Conservation (phyloP, 768 basidiomycete species). For the Boletus rubropictus region DNA sequence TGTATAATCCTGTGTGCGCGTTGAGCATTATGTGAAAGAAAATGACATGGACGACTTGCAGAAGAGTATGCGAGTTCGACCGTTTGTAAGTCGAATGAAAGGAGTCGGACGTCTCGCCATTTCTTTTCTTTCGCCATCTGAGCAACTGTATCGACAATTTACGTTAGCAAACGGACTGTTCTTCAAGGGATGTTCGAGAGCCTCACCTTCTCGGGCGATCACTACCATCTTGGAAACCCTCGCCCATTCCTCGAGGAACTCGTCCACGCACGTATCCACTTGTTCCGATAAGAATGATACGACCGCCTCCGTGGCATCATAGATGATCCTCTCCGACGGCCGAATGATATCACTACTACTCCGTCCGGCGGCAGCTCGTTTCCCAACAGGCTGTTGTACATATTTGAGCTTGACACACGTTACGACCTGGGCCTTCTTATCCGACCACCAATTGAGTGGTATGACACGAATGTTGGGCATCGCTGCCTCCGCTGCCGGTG, state of each 20-base stretch:
- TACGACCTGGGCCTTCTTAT: slow-evolving; percentile 72
- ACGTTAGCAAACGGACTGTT: not conserved
- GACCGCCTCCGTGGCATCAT: slow-evolving; percentile 82
- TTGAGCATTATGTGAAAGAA: not conserved
- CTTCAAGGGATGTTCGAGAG: not conserved
- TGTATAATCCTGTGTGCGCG: slow-evolving; percentile 53
- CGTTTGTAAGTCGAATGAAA: slow-evolving; percentile 88
- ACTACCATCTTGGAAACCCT: slow-evolving; percentile 91
- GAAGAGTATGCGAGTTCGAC: slow-evolving; percentile 82
- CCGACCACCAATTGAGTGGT: slow-evolving; percentile 88
- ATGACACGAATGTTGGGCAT: slow-evolving; percentile 90
- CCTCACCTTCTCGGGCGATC: slow-evolving; percentile 81
- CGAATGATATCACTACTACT: slow-evolving; percentile 53
- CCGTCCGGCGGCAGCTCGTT: slow-evolving; percentile 50
- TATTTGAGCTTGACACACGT: slow-evolving; percentile 90
- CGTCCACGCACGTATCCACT: slow-evolving; percentile 82
- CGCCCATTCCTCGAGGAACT: slow-evolving; percentile 91
- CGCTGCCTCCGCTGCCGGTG: slow-evolving; percentile 84
- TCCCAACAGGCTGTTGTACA: slow-evolving; percentile 80
- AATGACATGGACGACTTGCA: slow-evolving; percentile 31
- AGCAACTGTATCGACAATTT: slow-evolving; percentile 47
- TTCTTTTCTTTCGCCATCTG: slow-evolving; percentile 70
- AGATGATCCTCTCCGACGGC: slow-evolving; percentile 85
- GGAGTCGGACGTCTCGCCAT: slow-evolving; percentile 73
- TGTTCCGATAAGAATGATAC: slow-evolving; percentile 86